Evolutionary conservation across 1,284 basidiomycete species (phyloP).

Genomic region (Ustilago crameri): DNA sequence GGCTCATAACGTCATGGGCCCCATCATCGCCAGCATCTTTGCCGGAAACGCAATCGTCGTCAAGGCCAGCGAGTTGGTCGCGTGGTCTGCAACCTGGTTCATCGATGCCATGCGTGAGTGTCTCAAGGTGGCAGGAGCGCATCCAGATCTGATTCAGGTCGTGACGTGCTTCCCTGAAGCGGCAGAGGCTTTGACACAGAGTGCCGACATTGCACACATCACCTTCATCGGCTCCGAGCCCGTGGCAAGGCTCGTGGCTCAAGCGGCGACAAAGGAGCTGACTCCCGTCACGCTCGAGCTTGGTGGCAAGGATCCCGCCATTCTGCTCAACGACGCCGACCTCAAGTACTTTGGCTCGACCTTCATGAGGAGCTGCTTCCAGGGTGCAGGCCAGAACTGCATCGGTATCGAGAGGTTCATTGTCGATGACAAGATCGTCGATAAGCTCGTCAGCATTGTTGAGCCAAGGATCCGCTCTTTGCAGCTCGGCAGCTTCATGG

Average conservation of each 20-base stretch:
- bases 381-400: slow-evolving; percentile 94
- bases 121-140: slow-evolving; percentile 76
- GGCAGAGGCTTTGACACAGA: slow-evolving; percentile 82
- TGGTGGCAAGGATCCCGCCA: slow-evolving; percentile 75
- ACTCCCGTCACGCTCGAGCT: slow-evolving; percentile 91
- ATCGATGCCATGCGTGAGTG: slow-evolving; percentile 73
- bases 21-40: slow-evolving; percentile 88
- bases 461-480: slow-evolving; percentile 52
- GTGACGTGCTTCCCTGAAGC: slow-evolving; percentile 89
- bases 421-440: slow-evolving; percentile 80
- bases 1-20: slow-evolving; percentile 92
- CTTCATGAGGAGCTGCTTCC: slow-evolving; percentile 69
- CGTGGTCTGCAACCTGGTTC: slow-evolving; percentile 58
- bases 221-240: slow-evolving; percentile 91
- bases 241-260: slow-evolving; percentile 85
- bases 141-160: slow-evolving; percentile 73
- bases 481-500: slow-evolving; percentile 57
- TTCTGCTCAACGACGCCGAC: slow-evolving; percentile 71
- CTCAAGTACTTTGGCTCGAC: slow-evolving; percentile 71
- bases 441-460: slow-evolving; percentile 73
- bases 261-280: slow-evolving; percentile 83
- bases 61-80: slow-evolving; percentile 75
- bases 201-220: slow-evolving; percentile 78
- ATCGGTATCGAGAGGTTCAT: slow-evolving; percentile 88
- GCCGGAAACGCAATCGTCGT: slow-evolving; percentile 89